Base-by-base conservation (phyloP, 2,329 filamentous ascomycete species). In the Epichloe baconii region DNA sequence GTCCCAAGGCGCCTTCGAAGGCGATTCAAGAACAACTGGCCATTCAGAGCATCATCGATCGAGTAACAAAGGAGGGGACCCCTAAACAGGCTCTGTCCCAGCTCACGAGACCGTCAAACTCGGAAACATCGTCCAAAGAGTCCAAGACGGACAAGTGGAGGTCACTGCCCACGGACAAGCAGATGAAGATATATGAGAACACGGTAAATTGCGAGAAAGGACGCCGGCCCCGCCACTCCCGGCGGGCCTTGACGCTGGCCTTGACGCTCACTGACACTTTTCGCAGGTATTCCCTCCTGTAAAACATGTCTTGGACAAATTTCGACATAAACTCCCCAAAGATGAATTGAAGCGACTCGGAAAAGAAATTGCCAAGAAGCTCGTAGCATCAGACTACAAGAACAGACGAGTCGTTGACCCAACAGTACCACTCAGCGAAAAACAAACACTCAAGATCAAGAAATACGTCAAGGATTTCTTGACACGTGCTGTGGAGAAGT, bases 131-230 rank as follows among this genome's bases (percentile, higher is more conserved):
- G 5, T 68, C 71, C 4, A 74, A 75, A 44, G 78, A 84, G 65
- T 74, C 74, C 5, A 83, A 79, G 58, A 75, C 76, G 59, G 83
- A 88, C 46, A 86, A 84, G 63, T 89, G 86, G 86, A 77, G 80
- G 51, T 77, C 75, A 53, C 65, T 83, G 35, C 74, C 83, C 1
- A 65, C 82, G 58, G 90, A 96, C 57, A 96, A 96, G 69, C 88
- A 93, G 68, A 94, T 89, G 79, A 95, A 88, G 71, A 76, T 95
- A 2, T 97, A 96, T 61, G 90, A 96, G 66, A 90, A 90, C 63
- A 95, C 89, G 48, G 88, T 94, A 75, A 66, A 86, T 38, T 26
- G n/a, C 17, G 42, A 6, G 31, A 17, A 7, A 47, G 19, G 2
- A 4, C 8, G 8, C 26, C 26, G 26, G 26, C 26, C 8, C 8